Conservation (phyloP, 2,329 filamentous ascomycete genomes). For the Talaromyces sp. region DNA sequence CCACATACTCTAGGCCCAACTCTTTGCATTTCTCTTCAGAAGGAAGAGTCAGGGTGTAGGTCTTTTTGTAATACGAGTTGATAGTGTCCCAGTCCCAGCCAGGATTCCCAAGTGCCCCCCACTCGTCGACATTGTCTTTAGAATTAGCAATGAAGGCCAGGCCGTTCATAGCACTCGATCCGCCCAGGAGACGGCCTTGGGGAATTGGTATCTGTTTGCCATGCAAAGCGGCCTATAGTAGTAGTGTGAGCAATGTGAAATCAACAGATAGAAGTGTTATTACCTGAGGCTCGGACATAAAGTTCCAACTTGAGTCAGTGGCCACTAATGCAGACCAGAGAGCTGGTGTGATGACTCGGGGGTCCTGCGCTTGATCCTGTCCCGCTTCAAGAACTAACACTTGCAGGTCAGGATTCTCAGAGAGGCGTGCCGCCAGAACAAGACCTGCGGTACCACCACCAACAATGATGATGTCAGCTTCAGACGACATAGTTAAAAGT, state of each 20-base stretch:
- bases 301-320: constrained; percentile 32
- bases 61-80: constrained; percentile 55
- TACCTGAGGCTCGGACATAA: constrained; percentile 30
- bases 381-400: constrained; percentile 36
- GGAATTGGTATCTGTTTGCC: constrained; percentile 47
- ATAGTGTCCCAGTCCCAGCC: constrained; percentile 51
- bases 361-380: constrained; percentile 24
- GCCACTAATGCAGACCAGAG: constrained; percentile 20
- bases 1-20: background rate
- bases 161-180: constrained; percentile 52
- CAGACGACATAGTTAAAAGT: background rate
- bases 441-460: constrained; percentile 38
- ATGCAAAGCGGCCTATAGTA: constrained; percentile 31
- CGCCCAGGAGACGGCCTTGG: constrained; percentile 55
- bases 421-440: constrained; percentile 35
- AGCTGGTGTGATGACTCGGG: constrained; percentile 26
- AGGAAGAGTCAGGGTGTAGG: constrained; percentile 30
- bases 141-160: constrained; percentile 25
- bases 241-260: background rate
- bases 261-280: background rate
- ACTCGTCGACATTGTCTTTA: constrained; percentile 48
- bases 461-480: constrained; percentile 33
- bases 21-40: background rate
- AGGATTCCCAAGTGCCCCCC: constrained; percentile 50
- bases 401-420: constrained; percentile 25